Conservation (phyloP, 1,139 yeast genomes). For the Lizanozyma gosingica region DNA sequence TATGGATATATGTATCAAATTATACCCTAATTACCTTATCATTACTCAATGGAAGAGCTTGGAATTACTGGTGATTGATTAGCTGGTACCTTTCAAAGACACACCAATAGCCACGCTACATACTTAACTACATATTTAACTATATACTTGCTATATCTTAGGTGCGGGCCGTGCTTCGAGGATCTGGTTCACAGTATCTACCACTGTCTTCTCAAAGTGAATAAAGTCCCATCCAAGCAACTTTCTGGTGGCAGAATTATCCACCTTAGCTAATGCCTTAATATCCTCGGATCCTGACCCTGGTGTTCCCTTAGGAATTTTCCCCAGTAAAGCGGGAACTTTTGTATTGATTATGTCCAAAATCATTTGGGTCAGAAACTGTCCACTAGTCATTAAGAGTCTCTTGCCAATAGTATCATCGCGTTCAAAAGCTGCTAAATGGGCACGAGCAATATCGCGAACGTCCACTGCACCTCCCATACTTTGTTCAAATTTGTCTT, state of each 20-base stretch:
- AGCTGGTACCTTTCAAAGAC: too few relatives aligned
- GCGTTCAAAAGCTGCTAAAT: slow-evolving; percentile 31
- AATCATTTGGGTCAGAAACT: slow-evolving; percentile 20
- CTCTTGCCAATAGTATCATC: slow-evolving; percentile 18
- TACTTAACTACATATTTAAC: too few relatives aligned
- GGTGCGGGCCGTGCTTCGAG: slow-evolving; percentile 4
- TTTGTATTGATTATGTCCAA: slow-evolving; percentile 25
- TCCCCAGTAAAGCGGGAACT: slow-evolving; percentile 29
- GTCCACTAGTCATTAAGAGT: slow-evolving; percentile 19
- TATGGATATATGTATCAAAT: too few relatives aligned
- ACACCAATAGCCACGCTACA: too few relatives aligned
- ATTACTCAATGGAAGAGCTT: too few relatives aligned
- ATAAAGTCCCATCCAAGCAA: slow-evolving; percentile 30
- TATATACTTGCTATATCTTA: neutral
- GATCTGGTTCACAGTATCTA: slow-evolving; percentile 34
- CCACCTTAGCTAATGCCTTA: slow-evolving; percentile 6
- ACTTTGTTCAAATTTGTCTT: slow-evolving; percentile 12
- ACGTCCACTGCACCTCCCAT: slow-evolving; percentile 33
- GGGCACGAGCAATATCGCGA: slow-evolving; percentile 46
- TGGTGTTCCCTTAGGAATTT: slow-evolving; percentile 26
- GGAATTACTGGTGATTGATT: too few relatives aligned
- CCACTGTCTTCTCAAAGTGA: slow-evolving; percentile 24
- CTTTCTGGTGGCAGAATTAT: slow-evolving; percentile 17
- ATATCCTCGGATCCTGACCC: slow-evolving; percentile 15
- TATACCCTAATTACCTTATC: too few relatives aligned